Evolutionary conservation across 2,329 filamentous ascomycete species (phyloP), one percentile per base, ranked within the genome.

Genomic region (Aphanocladium album): DNA sequence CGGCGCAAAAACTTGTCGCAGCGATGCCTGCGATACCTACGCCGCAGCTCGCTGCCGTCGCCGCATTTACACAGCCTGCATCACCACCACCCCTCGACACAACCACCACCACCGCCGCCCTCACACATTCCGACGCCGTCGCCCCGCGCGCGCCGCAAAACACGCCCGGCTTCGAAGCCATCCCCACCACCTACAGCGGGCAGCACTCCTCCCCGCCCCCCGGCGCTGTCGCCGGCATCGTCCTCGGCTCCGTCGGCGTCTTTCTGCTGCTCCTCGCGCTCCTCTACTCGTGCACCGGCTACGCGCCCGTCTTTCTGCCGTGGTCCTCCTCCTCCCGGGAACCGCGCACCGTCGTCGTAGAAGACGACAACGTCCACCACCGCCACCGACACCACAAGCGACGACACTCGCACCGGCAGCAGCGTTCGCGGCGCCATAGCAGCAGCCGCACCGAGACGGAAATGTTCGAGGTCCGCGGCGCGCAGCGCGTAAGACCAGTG

Each of bases 231-330:
- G 78, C 71, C 11, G 78, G 72, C 64, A 78, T 80, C 61, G 76
- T 78, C 5, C 71, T 80, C 55, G 78, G 77, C 64, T 73, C 76
- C 46, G 74, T 80, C 52, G 76, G 72, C 30, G 83, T 77, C 57
- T 81, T 85, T 69, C 69, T 85, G 35, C 72, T 86, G 37, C 63
- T 84, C 14, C 71, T 85, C 33, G 79, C 80, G 70, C 67, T 84
- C 14, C 64, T 84, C 60, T 83, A 82, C 68, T 74, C 77, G 2
- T 74, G 74, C n/a, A 70, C 83, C 33, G 78, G 79, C 62, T 73
- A 78, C 33, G 74, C 74, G 1, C 77, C 75, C 1, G 67, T 72
- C 41, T 69, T 69, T 58, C 63, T 68, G 35, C 62, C 65, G 39
- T 65, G 67, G 54, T 63, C 66, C 65, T 33, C 66, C 67, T 17